Percentiles rank a stretch among this genome's conserved stretches.
phyloP scores from a whole-genome alignment of 1,139 yeast genomes.

The Pneumocystis jirovecii region DNA sequence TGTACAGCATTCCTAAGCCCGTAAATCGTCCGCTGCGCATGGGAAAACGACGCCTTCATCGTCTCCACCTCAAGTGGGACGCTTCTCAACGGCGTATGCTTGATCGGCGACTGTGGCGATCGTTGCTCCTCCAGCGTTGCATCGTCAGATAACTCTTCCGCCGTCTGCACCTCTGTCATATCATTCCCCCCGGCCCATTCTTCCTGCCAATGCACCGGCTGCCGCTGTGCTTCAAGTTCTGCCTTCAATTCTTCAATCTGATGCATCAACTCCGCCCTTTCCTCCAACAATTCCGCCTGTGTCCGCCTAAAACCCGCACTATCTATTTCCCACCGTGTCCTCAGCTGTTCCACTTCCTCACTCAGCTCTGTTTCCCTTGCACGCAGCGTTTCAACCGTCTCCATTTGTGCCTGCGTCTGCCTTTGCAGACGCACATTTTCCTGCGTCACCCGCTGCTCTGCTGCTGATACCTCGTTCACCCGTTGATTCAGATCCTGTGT shows the following conservation, averaged over 20 bases:
- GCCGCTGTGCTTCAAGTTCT: slow-evolving; percentile 13
- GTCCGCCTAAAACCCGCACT: background rate
- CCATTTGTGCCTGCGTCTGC: slow-evolving; percentile 13
- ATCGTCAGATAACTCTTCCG: slow-evolving; percentile 6
- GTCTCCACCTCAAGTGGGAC: slow-evolving; percentile 53
- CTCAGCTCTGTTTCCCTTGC: slow-evolving; percentile 20
- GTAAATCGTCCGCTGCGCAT: slow-evolving; percentile 37
- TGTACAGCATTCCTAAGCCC: slow-evolving; percentile 20
- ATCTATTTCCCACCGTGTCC: slow-evolving; percentile 12
- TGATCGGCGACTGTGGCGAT: slow-evolving; percentile 31
- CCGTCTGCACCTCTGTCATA: background rate
- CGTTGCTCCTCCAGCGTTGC: slow-evolving; percentile 19
- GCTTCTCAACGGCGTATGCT: slow-evolving; percentile 34
- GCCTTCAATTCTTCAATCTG: slow-evolving; percentile 15
- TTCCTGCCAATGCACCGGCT: slow-evolving; percentile 10
- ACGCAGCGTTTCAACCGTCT: slow-evolving; percentile 22
- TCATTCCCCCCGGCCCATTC: slow-evolving; percentile 12
- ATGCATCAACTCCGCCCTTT: slow-evolving; percentile 17
- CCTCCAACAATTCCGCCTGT: slow-evolving; percentile 1
- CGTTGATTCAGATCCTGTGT: slow-evolving; percentile 35
- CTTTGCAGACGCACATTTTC: background rate
- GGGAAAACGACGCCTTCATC: slow-evolving; percentile 46
- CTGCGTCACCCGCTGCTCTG: background rate
- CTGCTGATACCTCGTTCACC: slow-evolving; percentile 13
- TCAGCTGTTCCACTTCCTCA: slow-evolving; percentile 18